Conservation (phyloP, 2,329 filamentous ascomycete genomes). For the Paecilomyces niveus region DNA sequence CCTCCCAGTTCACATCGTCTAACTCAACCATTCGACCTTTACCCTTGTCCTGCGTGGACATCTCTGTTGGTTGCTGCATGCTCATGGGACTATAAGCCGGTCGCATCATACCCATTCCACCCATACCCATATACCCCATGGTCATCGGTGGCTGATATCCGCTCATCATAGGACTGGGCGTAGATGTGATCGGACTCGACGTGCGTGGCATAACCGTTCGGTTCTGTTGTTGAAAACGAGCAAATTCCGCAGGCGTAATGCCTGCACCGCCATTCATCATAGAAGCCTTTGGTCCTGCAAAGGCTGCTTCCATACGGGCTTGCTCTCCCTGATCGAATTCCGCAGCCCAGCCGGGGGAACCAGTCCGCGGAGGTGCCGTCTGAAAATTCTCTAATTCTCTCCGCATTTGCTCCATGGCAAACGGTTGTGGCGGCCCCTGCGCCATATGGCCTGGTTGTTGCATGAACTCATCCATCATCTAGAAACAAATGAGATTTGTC, state of each 20-base stretch:
- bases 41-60: constrained; percentile 64
- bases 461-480: constrained; percentile 93
- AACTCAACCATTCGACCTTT: constrained; percentile 80
- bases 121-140: constrained; percentile 35
- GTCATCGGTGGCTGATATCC: constrained; percentile 40
- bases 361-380: constrained; percentile 42
- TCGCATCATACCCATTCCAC: constrained; percentile 43
- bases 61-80: constrained; percentile 40
- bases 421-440: constrained; percentile 48
- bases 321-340: constrained; percentile 59
- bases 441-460: constrained; percentile 64
- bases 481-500: constrained; percentile 4
- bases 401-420: constrained; percentile 61
- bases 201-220: constrained; percentile 51
- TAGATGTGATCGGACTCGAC: constrained; percentile 50
- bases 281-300: constrained; percentile 45
- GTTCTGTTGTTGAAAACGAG: constrained; percentile 72
- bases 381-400: constrained; percentile 53
- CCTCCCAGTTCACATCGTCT: constrained; percentile 91
- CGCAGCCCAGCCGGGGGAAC: constrained; percentile 54
- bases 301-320: constrained; percentile 64
- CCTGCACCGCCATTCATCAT: constrained; percentile 44
- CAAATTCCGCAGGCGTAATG: constrained; percentile 80
- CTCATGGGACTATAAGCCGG: constrained; percentile 42
- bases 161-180: constrained; percentile 56